Evolutionary conservation across 73 alveolate species (phyloP).

Genomic region (Paramecium sonneborni): DNA sequence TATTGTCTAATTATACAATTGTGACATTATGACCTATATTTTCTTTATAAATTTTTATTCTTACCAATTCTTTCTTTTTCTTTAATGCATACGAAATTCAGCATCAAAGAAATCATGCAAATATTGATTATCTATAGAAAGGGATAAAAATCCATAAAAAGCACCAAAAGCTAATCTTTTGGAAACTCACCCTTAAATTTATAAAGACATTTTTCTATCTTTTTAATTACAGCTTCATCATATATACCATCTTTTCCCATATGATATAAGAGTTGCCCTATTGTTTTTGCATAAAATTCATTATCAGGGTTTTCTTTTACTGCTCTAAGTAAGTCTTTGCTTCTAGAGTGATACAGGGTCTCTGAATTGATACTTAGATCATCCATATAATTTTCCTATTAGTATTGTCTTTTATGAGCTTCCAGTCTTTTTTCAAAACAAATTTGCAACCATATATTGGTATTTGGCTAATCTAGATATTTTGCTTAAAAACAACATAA

Average conservation of each 20-base stretch:
- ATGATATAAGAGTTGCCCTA: constrained; percentile 4
- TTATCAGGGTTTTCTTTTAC: neutral
- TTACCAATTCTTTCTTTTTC: neutral
- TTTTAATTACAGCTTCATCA: constrained; percentile 3
- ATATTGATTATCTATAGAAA: constrained; percentile 3
- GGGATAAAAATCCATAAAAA: neutral
- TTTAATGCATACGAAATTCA: neutral
- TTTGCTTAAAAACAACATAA: neutral
- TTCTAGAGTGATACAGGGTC: neutral
- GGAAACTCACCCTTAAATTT: constrained; percentile 42
- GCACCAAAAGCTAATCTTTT: constrained; percentile 44
- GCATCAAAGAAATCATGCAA: constrained; percentile 26
- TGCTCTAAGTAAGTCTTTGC: neutral
- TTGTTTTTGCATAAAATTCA: constrained; percentile 19
- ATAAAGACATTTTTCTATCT: constrained; percentile 23
- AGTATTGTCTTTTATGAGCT: neutral
- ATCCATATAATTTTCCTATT: neutral
- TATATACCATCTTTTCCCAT: constrained; percentile 26
- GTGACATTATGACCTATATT: neutral
- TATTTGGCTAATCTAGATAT: neutral
- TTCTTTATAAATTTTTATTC: neutral
- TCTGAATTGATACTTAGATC: constrained; percentile 50
- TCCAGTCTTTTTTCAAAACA: constrained; percentile 26
- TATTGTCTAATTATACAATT: neutral
- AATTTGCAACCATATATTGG: neutral